Evolutionary conservation across 768 basidiomycete species (phyloP), one percentile per base, ranked within the genome.

Genomic region (Pleurotus giganteus): DNA sequence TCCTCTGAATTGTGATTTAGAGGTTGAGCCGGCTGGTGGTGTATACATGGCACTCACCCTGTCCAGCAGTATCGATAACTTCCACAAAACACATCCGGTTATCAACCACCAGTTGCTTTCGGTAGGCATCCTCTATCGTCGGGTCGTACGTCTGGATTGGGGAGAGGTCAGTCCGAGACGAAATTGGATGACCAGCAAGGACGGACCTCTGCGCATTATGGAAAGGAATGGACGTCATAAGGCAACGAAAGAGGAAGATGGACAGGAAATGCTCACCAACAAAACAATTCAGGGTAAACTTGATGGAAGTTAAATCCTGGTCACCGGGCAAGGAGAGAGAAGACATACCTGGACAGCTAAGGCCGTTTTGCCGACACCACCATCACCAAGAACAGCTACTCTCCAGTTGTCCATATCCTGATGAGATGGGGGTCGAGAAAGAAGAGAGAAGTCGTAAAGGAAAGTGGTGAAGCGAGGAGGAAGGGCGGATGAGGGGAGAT

Each of bases 121-220:
- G 83, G 74, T 98, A 97, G 59, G 94, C 94, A 70, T 97, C 94
- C 74, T 98, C 94, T 83, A 98, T 98, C 63, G 94, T 98, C 55
- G 94, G 94, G 76, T 98, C 94, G 71, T 98, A 98, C 50, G 93
- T 93, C 92, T 96, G 60, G 54, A 36, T 3, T 24, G 51, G 44
- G 59, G 49, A 41, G 61, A 24, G 57, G 55, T 36, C 26, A 56
- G 58, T 61, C 42, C 65, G 58, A 56, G 52, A 49, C 43, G 54
- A 26, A 26, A 52, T 49, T 46, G 39, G 24, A 47, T 46, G 44
- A 50, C 47, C 49, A 26, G 23, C 7, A 27, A 37, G 41, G 34
- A 63, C 75, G 47, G 55, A 87, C 88, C 76, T 89, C 86, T 89
- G 66, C 55, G 60, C 58, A 34, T n/a, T 55, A 44, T 53, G 57